Percentiles rank a stretch among this genome's conserved stretches.
phyloP scores from a whole-genome alignment of 2,329 filamentous ascomycete genomes.

The Fusarium musae region DNA sequence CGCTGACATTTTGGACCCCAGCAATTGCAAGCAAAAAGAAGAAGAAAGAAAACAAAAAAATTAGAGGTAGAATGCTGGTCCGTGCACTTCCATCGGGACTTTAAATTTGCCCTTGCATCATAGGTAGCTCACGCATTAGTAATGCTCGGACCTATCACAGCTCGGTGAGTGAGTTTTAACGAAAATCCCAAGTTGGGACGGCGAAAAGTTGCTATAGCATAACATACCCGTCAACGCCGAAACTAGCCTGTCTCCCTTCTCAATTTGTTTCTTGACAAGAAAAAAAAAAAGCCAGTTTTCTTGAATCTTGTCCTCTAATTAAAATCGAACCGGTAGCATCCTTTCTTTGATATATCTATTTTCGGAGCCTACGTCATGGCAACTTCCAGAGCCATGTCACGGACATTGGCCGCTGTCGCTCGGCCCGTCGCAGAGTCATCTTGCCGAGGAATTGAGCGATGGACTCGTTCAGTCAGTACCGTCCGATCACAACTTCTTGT shows the following conservation, averaged over 20 bases:
- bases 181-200: conserved; percentile 34
- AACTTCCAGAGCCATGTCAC: conserved; percentile 37
- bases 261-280: not conserved
- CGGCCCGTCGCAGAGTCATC: conserved; percentile 37
- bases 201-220: conserved; percentile 44
- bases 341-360: not conserved
- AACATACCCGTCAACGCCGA: conserved; percentile 31
- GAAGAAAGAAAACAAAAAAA: conserved; percentile 1
- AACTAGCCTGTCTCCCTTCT: conserved; percentile 6
- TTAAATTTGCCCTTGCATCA: conserved; percentile 44
- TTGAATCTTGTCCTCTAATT: not conserved
- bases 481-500: conserved; percentile 29
- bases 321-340: not conserved
- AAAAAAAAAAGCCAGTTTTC: not conserved
- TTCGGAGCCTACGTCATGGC: conserved; percentile 36
- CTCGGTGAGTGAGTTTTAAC: not conserved
- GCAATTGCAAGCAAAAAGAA: not conserved
- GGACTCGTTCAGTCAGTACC: conserved; percentile 47
- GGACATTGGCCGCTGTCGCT: conserved; percentile 40
- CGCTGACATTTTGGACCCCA: conserved; percentile 14
- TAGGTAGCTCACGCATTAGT: conserved; percentile 47
- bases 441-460: conserved; percentile 39
- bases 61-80: not conserved
- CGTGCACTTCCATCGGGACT: conserved; percentile 7
- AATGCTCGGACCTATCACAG: conserved; percentile 47